Evolutionary conservation across 257 asterid species (phyloP), one percentile per base, ranked within the genome.

Genomic region (Plectranthus barbatus): DNA sequence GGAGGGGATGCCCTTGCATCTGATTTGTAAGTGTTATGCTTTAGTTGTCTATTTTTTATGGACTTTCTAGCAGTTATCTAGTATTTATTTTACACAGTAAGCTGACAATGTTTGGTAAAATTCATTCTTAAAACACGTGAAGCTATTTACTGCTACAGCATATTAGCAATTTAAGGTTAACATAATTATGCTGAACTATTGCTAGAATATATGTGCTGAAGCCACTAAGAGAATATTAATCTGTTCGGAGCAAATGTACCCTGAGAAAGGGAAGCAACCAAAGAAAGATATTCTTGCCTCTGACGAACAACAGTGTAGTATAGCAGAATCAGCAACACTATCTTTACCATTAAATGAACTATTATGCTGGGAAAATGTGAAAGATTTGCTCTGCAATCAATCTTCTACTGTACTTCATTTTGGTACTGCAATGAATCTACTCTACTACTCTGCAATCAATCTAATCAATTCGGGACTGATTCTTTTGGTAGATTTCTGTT

Each of bases 1-100:
- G 99, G 99, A 62, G 99, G 99, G 45, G 99, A 92, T 78, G 99
- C 97, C 50, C 99, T 92, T 74, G 99, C 99, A 59, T 92, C 99
- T 79, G 99, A 92, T 76, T 69, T 92, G 99, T 92, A 85, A 85
- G 99, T 79, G 45, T 23, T 73, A 19, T 26, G 23, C n/a, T 46
- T 29, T 41, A 29, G 36, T 49, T 39, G 9, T 19, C 26, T 51
- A 19, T 21, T 12, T 7, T 64, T 63, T 17, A 12, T 18, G 49
- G 20, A 4, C 33, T 59, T 31, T 56, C 40, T 15, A 18, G 12
- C 24, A 47, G 31, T n/a, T 26, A 55, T 39, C 19, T 9, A 52
- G 11, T 44, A 21, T 48, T 50, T 60, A 41, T 20, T 50, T 40
- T 29, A 23, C 31, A 56, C 33, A 31, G 20, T 50, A 13, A 17